Base-by-base conservation (phyloP, 2,329 filamentous ascomycete genomes). In the Botryotinia narcissicola region DNA sequence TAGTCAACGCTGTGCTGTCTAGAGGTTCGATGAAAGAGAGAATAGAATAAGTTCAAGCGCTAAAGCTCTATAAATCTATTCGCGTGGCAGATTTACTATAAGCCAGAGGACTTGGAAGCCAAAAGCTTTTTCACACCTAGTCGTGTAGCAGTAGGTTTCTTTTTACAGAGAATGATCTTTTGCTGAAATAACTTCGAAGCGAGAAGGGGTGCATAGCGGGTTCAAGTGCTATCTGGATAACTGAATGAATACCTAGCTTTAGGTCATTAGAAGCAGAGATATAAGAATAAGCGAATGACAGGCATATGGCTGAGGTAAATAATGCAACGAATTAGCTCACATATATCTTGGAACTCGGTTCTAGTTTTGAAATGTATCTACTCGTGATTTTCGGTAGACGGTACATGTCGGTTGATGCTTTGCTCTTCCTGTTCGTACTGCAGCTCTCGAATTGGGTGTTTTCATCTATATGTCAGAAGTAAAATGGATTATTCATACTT, bases 1-100 rank as follows among this genome's bases (percentile, higher is more conserved):
- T 0, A 29, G n/a, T 16, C n/a, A 8, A 29, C 7, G 0, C 3
- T 14, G 3, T 18, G 51, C 5, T 54, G 6, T 18, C n/a, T 18
- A 16, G 51, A 14, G 3, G 14, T 7, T 18, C 5, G n/a, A 18
- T 54, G n/a, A 29, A 29, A 12, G 2, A 54, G 14, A 29, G 2
- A 7, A 29, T 29, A 18, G 2, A 25, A n/a, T 54, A 7, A 20
- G 12, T 54, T n/a, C 48, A 54, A 51, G 48, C 5, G 12, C 48
- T n/a, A 14, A n/a, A 16, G 5, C 22, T 46, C 18, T 46, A 9
- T 46, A 0, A 0, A 22, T 46, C 44, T 46, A 22, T 46, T 46
- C 9, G 20, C 46, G 4, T 25, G 20, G 46, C 9, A 48, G 20
- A 10, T 48, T 8, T 48, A 48, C 9, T 48, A 16, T n/a, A 7